Percentiles rank a stretch among this genome's conserved stretches.
These are phyloP conservation scores for Ceratobasidium sp. DNA, from an alignment of 1,284 basidiomycete species.

Conservation along the genomic window DNA sequence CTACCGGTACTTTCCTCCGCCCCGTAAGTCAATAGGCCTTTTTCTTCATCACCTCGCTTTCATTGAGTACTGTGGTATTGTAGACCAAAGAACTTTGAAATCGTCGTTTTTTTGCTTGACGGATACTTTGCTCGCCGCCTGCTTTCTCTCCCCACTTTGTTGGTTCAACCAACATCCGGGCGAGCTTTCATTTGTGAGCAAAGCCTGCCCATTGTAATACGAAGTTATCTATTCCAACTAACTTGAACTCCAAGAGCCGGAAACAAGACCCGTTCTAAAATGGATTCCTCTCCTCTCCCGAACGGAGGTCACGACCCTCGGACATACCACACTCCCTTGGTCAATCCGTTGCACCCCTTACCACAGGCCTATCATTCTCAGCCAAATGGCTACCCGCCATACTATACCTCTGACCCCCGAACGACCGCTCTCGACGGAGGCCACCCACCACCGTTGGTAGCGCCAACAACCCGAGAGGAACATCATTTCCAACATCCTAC, in stretches of 20 bases:
- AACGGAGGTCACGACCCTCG: constrained; percentile 17
- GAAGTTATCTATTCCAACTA: no score
- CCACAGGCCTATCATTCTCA: constrained; percentile 3
- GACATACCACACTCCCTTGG: constrained; percentile 1
- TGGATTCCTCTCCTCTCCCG: constrained; percentile 6
- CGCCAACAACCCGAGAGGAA: neutral
- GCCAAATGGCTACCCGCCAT: neutral
- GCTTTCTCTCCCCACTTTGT: neutral
- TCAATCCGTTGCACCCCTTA: neutral
- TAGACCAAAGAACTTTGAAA: no score
- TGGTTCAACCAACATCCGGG: neutral
- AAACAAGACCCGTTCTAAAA: neutral
- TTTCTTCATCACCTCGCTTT: no score
- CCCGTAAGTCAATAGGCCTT: no score
- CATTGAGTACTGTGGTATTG: no score
- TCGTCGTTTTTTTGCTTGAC: no score
- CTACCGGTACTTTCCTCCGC: no score
- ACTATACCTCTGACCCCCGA: neutral
- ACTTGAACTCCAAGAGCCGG: neutral
- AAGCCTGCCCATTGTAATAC: no score
- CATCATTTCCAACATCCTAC: neutral
- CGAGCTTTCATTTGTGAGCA: neutral
- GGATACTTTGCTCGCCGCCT: neutral
- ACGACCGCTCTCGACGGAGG: neutral
- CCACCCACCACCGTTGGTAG: neutral